Percentiles rank a stretch among this genome's conserved stretches.
Evolutionary conservation across 768 basidiomycete genomes (phyloP).

Genomic region (Termitomyces sp.): DNA sequence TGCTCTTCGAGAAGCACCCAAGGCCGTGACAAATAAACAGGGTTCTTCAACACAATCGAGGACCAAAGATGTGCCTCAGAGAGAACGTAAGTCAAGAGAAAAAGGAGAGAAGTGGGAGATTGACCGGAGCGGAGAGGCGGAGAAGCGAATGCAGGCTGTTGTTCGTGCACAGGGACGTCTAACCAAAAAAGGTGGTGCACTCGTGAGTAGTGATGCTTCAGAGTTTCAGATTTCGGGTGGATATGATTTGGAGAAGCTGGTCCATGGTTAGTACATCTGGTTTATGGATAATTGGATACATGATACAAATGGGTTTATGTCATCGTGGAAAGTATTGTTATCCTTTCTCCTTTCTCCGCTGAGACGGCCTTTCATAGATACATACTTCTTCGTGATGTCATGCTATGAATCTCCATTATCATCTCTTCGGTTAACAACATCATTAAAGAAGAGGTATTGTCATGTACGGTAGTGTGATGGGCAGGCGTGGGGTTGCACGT

Average conservation of each 20-base stretch:
- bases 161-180: slow-evolving; percentile 81
- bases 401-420: too few species aligned
- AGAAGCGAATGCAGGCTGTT: slow-evolving; percentile 79
- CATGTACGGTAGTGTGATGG: not conserved
- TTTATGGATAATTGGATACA: not conserved
- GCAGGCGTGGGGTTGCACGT: not conserved
- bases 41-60: slow-evolving; percentile 15
- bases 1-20: slow-evolving; percentile 82
- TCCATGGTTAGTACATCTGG: slow-evolving; percentile 18
- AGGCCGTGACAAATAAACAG: slow-evolving; percentile 30
- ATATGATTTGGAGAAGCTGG: slow-evolving; percentile 55
- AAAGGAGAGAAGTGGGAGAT: slow-evolving; percentile 31
- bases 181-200: slow-evolving; percentile 72
- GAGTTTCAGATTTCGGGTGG: slow-evolving; percentile 80
- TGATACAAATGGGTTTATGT: not conserved
- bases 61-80: slow-evolving; percentile 16
- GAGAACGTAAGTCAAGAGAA: slow-evolving; percentile 2
- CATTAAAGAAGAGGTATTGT: not conserved
- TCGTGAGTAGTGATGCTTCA: slow-evolving; percentile 58
- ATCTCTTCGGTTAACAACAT: too few species aligned
- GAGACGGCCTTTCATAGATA: not conserved
- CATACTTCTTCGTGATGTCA: not conserved
- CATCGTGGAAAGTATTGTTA: too few species aligned
- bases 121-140: slow-evolving; percentile 49
- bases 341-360: too few species aligned